A percentile compares a stretch with the other conserved stretches of the same genome.
phyloP scores from a whole-genome alignment of 306 rosid species.

The Gillenia trifoliata region DNA sequence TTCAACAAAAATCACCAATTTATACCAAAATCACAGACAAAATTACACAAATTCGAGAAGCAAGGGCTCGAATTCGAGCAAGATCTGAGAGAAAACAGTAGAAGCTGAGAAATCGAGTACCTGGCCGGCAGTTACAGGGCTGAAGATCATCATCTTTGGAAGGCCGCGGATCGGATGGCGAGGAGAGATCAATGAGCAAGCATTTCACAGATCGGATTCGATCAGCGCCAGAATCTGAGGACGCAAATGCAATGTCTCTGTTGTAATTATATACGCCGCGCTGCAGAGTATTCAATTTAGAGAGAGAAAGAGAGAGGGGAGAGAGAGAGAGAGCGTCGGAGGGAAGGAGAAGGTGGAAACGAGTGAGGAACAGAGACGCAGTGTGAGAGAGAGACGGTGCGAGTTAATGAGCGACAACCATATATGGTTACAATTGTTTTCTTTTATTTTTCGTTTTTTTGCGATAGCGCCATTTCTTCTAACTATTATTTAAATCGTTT shows the following conservation, averaged over 20 bases:
- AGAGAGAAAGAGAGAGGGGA: neutral
- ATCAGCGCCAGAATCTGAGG: neutral
- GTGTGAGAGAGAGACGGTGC: neutral
- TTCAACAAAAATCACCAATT: neutral
- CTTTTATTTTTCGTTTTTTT: neutral
- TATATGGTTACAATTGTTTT: neutral
- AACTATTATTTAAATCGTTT: neutral
- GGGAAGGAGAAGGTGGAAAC: constrained; percentile 10
- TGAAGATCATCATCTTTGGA: constrained; percentile 41
- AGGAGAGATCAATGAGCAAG: constrained; percentile 11
- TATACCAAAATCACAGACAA: neutral
- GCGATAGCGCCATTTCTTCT: neutral
- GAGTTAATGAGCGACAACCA: constrained; percentile 8
- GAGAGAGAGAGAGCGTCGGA: neutral
- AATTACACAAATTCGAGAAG: neutral
- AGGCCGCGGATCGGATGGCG: neutral
- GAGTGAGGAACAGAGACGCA: constrained; percentile 1
- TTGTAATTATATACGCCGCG: neutral
- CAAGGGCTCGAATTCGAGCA: constrained; percentile 7
- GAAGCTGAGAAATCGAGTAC: constrained; percentile 28
- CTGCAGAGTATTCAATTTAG: neutral
- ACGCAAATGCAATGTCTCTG: neutral
- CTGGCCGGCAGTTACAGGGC: constrained; percentile 84
- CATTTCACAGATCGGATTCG: constrained; percentile 17
- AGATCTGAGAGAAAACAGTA: constrained; percentile 27